A percentile compares a stretch with the other conserved stretches of the same genome.
phyloP scores from a whole-genome alignment of 805 yeast genomes.

The Lachancea thermotolerans region DNA sequence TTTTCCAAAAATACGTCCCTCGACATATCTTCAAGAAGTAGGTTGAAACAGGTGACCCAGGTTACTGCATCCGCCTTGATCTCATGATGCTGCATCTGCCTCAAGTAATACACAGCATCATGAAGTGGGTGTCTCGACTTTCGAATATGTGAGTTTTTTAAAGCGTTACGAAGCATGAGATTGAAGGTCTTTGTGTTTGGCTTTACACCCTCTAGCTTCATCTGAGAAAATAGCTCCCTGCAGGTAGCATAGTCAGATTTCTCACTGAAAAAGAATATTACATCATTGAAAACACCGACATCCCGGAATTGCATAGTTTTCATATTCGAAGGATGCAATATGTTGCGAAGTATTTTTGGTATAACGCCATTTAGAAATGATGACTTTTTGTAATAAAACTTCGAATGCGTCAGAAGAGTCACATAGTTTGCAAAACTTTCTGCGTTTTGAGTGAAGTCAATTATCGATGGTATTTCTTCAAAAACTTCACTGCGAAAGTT shows the following conservation, averaged over 20 bases:
- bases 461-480: constrained; percentile 33
- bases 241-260: constrained; percentile 37
- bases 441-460: constrained; percentile 26
- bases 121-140: constrained; percentile 23
- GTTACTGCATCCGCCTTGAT: constrained; percentile 34
- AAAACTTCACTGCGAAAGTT: constrained; percentile 18
- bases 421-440: constrained; percentile 29
- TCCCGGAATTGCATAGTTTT: constrained; percentile 29
- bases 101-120: constrained; percentile 27
- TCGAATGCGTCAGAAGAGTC: constrained; percentile 34
- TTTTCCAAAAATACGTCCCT: constrained; percentile 28
- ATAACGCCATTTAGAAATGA: constrained; percentile 35
- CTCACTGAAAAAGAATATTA: constrained; percentile 34
- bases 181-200: constrained; percentile 38
- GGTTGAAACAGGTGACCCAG: constrained; percentile 32
- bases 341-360: constrained; percentile 32
- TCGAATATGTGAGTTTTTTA: constrained; percentile 25
- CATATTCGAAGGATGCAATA: constrained; percentile 36
- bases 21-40: constrained; percentile 32
- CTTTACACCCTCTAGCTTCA: constrained; percentile 30
- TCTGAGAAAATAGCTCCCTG: constrained; percentile 35
- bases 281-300: constrained; percentile 32
- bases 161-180: constrained; percentile 29
- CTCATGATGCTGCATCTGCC: constrained; percentile 25
- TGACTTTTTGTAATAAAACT: constrained; percentile 32